Base-by-base conservation (phyloP, 441 rosid genomes). In the Euphorbia neoarborescens region DNA sequence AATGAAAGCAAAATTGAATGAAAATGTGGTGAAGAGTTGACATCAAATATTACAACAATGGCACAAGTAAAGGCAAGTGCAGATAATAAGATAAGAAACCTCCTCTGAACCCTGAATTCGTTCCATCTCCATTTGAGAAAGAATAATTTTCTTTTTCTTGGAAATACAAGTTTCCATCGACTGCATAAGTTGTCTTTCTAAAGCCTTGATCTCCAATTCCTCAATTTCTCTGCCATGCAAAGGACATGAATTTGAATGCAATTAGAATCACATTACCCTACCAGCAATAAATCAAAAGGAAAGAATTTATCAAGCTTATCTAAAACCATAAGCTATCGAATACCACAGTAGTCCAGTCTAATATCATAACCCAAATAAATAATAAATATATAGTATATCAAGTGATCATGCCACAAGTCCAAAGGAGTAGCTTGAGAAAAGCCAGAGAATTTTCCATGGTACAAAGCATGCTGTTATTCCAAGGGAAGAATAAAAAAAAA, bases 161-260 rank as follows among this genome's bases (percentile, higher is more conserved):
- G 84, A 74, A 64, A 89, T 84, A 75, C 95, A 92, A 80, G 90
- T 89, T 84, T 95, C 99, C 71, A 90, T 87, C 44, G 99, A 88
- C 69, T 95, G 99, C 97, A 95, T 86, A 77, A 95, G 78, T 78
- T 95, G 99, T 76, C 98, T 90, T 79, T 95, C 98, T 85, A 90
- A 80, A 8, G 90, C 89, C 83, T 88, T 92, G 83, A 95, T 85
- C 79, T 92, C 99, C 37, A 91, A 79, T 82, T 85, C 99, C 76
- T 89, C 96, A 76, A 95, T 95, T 87, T 95, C 99, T 81, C 99
- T 92, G 79, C 59, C 74, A 82, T 12, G 48, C 74, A 73, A 69
- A 65, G 68, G 53, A 72, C 44, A 34, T 19, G 40, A 19, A 69
- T 62, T 50, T 34, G 62, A 44, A 80, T 66, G 60, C 71, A 68